Conservation (phyloP, 2,329 filamentous ascomycete species). For the Stachybotrys chartarum region DNA sequence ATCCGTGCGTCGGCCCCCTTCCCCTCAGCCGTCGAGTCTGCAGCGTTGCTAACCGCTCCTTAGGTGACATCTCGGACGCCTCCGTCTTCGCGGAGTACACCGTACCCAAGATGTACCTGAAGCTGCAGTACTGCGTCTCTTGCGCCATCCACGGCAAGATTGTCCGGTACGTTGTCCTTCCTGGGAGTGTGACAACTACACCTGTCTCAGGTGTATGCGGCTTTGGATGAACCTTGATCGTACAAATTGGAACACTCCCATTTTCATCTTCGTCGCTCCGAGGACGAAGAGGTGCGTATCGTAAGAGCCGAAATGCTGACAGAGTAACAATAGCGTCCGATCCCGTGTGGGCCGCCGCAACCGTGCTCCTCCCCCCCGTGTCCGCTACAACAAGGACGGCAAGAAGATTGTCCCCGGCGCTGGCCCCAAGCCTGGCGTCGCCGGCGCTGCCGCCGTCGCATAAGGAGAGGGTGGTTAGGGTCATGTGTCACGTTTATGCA, state of each 20-base stretch:
- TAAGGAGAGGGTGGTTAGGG: slow-evolving; percentile 8
- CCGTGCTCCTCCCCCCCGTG: slow-evolving; percentile 93
- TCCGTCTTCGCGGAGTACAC: slow-evolving; percentile 99
- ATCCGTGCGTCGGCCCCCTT: slow-evolving; percentile 69
- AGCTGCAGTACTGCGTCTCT: slow-evolving; percentile 99
- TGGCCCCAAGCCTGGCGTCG: slow-evolving; percentile 21
- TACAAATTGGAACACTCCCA: slow-evolving; percentile 29
- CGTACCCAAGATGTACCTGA: slow-evolving; percentile 99
- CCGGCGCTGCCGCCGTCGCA: no score
- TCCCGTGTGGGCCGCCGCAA: slow-evolving; percentile 96
- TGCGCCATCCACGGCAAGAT: slow-evolving; percentile 99
- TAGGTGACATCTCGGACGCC: slow-evolving; percentile 99
- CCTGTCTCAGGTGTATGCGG: slow-evolving; percentile 34
- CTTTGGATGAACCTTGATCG: slow-evolving; percentile 56
- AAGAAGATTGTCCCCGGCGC: slow-evolving; percentile 93
- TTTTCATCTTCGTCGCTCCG: slow-evolving; percentile 9
- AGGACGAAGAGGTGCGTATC: slow-evolving; percentile 18
- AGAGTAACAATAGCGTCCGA: slow-evolving; percentile 65
- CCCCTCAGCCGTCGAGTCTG: neutral
- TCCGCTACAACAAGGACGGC: slow-evolving; percentile 99
- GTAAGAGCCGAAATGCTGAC: slow-evolving; percentile 29
- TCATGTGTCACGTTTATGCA: slow-evolving; percentile 27
- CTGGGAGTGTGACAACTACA: slow-evolving; percentile 52
- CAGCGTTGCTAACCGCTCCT: slow-evolving; percentile 5
- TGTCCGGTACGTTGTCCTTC: slow-evolving; percentile 81